These are phyloP conservation scores for Sutorius australiensis DNA, from an alignment of 768 basidiomycete species.

Conservation along the genomic window DNA sequence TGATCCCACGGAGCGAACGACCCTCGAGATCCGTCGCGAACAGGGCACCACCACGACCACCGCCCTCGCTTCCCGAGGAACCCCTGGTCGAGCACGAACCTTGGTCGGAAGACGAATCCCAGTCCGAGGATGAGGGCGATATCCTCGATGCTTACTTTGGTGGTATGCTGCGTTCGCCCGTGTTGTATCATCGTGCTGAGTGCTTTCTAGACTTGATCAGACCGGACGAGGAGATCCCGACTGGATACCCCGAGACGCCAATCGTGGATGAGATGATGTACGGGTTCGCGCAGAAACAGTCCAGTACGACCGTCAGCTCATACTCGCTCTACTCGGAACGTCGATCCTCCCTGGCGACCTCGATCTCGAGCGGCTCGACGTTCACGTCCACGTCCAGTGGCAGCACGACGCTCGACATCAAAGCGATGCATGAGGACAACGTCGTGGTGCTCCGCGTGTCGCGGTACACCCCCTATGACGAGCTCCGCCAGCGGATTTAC, in stretches of 20 bases:
- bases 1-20: constrained; percentile 41
- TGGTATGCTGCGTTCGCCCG: constrained; percentile 23
- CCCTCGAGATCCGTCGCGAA: constrained; percentile 9
- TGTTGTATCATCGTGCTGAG: background rate
- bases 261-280: constrained; percentile 8
- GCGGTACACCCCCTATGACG: constrained; percentile 43
- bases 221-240: constrained; percentile 10
- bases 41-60: constrained; percentile 11
- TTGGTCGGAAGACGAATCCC: constrained; percentile 25
- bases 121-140: constrained; percentile 30
- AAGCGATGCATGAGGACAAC: constrained; percentile 58
- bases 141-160: constrained; percentile 43
- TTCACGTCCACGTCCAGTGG: constrained; percentile 14
- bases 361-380: constrained; percentile 38
- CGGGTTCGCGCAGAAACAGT: constrained; percentile 7
- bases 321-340: constrained; percentile 11
- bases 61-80: constrained; percentile 17
- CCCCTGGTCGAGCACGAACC: constrained; percentile 13
- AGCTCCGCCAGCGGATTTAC: constrained; percentile 54
- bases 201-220: constrained; percentile 21
- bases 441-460: constrained; percentile 61
- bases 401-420: constrained; percentile 46
- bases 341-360: constrained; percentile 30
- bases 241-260: constrained; percentile 22
- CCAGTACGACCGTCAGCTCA: constrained; percentile 4